Conservation (phyloP, 78 protist genomes). For the Anaeramoeba flamelloides region DNA sequence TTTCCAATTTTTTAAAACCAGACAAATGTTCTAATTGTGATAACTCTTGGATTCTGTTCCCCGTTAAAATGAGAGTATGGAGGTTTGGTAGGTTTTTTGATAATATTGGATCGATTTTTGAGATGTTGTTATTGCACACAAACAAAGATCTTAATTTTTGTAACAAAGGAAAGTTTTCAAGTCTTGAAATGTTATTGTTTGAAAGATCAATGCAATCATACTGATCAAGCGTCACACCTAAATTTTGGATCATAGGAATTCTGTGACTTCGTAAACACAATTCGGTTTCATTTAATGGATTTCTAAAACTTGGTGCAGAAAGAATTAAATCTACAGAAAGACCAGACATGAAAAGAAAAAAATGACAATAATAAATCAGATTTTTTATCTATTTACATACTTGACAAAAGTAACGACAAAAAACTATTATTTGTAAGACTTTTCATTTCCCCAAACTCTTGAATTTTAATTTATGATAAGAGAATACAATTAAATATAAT, state of each 20-base stretch:
- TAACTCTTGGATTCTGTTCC: background rate
- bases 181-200: background rate
- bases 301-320: background rate
- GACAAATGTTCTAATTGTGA: background rate
- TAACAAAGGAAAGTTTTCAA: background rate
- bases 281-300: background rate
- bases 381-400: too few relatives aligned
- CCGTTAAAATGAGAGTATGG: background rate
- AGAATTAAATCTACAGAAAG: background rate
- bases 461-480: too few relatives aligned
- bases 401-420: too few relatives aligned
- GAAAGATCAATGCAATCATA: background rate
- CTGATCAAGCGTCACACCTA: background rate
- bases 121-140: background rate
- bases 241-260: background rate
- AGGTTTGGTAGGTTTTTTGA: background rate
- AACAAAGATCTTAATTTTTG: background rate
- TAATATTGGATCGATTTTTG: background rate
- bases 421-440: too few relatives aligned
- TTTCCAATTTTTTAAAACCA: background rate
- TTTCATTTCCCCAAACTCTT: too few relatives aligned
- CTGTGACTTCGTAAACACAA: background rate
- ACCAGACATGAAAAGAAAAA: background rate
- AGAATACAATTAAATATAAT: too few relatives aligned
- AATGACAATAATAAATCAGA: background rate